Percentiles rank a stretch among this genome's conserved stretches.
Conservation (phyloP, 2,329 filamentous ascomycete species). For the Colletotrichum lupini region DNA sequence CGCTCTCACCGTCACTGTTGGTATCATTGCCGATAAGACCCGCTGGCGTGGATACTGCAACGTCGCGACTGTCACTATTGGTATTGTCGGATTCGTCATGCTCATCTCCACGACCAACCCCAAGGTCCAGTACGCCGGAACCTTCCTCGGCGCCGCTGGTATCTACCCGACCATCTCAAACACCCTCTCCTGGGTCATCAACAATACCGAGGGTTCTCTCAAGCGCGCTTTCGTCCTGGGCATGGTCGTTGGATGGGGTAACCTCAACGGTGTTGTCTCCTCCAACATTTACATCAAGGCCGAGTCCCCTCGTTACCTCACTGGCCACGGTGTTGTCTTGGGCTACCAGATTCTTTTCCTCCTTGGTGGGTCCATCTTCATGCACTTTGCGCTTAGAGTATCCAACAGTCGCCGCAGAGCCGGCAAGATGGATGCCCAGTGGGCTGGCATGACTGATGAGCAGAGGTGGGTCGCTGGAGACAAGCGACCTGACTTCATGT, state of each 20-base stretch:
- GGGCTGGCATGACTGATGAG: constrained; percentile 63
- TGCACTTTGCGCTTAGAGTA: constrained; percentile 65
- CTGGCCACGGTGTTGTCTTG: constrained; percentile 72
- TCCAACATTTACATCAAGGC: constrained; percentile 70
- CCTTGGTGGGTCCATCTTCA: constrained; percentile 71
- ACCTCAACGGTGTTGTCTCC: constrained; percentile 77
- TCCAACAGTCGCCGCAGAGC: constrained; percentile 69
- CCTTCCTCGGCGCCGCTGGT: constrained; percentile 76
- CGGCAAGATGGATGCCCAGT: constrained; percentile 67
- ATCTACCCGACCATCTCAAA: constrained; percentile 80
- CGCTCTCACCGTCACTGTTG: constrained; percentile 70
- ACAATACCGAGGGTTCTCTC: constrained; percentile 70
- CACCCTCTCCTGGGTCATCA: constrained; percentile 76
- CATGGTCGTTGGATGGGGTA: constrained; percentile 82
- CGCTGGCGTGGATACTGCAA: constrained; percentile 74
- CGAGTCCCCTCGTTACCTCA: constrained; percentile 45
- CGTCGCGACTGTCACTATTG: constrained; percentile 69
- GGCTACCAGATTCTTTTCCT: constrained; percentile 73
- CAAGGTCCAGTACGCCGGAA: constrained; percentile 73
- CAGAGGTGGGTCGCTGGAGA: constrained; percentile 71
- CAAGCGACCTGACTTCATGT: constrained; percentile 50
- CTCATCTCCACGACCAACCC: constrained; percentile 65
- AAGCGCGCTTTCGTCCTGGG: constrained; percentile 80
- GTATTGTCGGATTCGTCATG: constrained; percentile 75
- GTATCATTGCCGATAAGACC: constrained; percentile 74